These are phyloP conservation scores for Pochonia chlamydosporia DNA, from an alignment of 2,329 filamentous ascomycete genomes.

Conservation along the genomic window DNA sequence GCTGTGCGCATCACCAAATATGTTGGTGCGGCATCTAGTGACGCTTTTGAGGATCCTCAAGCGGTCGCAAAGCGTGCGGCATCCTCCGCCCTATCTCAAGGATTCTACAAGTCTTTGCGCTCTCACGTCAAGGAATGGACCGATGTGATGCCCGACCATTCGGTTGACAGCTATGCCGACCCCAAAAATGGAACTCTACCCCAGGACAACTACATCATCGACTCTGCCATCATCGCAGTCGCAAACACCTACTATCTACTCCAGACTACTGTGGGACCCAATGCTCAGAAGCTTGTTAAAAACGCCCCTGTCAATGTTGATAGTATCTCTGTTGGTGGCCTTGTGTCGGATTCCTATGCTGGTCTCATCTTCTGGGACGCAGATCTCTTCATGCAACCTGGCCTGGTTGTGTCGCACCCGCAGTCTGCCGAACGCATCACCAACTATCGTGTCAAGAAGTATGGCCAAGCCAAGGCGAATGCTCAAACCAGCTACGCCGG, in stretches of 20 bases:
- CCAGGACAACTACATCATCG: conserved; percentile 46
- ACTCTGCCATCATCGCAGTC: conserved; percentile 45
- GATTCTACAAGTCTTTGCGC: conserved; percentile 48
- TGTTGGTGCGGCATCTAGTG: conserved; percentile 61
- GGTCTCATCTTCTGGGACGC: conserved; percentile 25
- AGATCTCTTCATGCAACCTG: conserved; percentile 22
- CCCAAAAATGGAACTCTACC: conserved; percentile 51
- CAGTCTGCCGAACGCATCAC: conserved; percentile 19
- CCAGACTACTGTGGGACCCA: conserved; percentile 42
- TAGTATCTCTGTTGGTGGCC: conserved; percentile 19
- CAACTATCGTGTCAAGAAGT: conserved; percentile 19
- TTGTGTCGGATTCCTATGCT: conserved; percentile 22
- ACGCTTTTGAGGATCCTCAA: conserved; percentile 57
- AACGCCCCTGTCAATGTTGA: conserved; percentile 12
- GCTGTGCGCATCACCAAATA: conserved; percentile 58
- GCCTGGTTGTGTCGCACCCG: conserved; percentile 19
- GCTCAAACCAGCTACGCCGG: conserved; percentile 3
- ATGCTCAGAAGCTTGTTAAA: conserved; percentile 31
- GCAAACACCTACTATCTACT: conserved; percentile 52
- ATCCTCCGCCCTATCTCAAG: conserved; percentile 34
- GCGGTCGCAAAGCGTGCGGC: conserved; percentile 50
- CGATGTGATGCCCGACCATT: conserved; percentile 51
- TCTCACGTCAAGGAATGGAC: conserved; percentile 59
- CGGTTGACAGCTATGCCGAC: conserved; percentile 55
- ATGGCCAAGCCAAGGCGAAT: conserved; percentile 43